A percentile compares a stretch with the other conserved stretches of the same genome.
Conservation (phyloP, 441 rosid genomes). For the Geranium incanum region DNA sequence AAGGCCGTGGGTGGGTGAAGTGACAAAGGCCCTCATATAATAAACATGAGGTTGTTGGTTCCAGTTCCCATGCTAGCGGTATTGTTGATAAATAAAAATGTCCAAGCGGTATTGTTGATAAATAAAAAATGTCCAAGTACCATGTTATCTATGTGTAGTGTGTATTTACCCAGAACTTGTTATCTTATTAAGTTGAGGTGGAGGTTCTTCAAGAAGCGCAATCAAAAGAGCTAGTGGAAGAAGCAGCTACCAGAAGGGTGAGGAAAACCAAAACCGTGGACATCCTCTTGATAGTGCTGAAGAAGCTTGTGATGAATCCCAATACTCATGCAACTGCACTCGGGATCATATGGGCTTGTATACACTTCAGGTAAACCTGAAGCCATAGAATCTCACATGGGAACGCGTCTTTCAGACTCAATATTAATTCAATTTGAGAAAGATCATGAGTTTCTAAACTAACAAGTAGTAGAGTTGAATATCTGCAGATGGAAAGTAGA, state of each 20-base stretch:
- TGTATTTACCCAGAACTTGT: background rate
- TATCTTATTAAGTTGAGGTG: conserved; percentile 23
- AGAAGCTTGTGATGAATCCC: conserved; percentile 66
- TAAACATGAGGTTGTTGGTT: too few species aligned
- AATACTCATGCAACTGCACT: conserved; percentile 70
- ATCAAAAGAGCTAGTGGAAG: conserved; percentile 39
- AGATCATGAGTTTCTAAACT: background rate
- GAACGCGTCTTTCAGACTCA: background rate
- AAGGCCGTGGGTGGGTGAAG: too few species aligned
- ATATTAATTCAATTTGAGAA: background rate
- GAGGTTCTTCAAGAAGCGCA: conserved; percentile 38
- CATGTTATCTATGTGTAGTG: background rate
- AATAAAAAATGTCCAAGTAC: background rate
- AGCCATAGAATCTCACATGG: background rate
- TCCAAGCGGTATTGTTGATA: background rate
- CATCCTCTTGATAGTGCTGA: conserved; percentile 54
- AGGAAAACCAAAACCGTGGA: conserved; percentile 34
- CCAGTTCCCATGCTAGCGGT: background rate
- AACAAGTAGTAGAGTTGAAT: conserved; percentile 1
- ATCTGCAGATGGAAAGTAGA: conserved; percentile 54
- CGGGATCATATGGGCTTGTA: conserved; percentile 69
- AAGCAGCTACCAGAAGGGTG: conserved; percentile 32
- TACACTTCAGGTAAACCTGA: conserved; percentile 55
- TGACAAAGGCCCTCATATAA: too few species aligned
- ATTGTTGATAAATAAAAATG: background rate